These are phyloP conservation scores for Apiospora phragmitis DNA, from an alignment of 2,329 filamentous ascomycete species.

Conservation along the genomic window DNA sequence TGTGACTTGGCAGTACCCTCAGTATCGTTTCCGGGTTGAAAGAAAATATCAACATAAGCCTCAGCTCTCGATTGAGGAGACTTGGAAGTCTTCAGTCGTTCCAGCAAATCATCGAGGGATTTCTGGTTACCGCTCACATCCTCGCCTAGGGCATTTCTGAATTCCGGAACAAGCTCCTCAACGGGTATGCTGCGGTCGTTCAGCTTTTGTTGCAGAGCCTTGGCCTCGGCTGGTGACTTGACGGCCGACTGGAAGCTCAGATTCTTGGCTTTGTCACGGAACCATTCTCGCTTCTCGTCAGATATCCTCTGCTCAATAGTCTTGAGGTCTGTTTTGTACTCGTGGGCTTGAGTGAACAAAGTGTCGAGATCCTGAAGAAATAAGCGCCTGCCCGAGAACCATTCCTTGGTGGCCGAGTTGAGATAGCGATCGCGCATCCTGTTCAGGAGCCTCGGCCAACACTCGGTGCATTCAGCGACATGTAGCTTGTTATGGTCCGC, in stretches of 20 bases:
- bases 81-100: conserved; percentile 33
- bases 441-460: conserved; percentile 49
- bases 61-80: conserved; percentile 35
- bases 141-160: conserved; percentile 26
- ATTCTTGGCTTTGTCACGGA: conserved; percentile 38
- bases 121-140: conserved; percentile 22
- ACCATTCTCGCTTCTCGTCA: conserved; percentile 55
- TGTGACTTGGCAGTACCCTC: conserved; percentile 29
- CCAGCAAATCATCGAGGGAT: conserved; percentile 32
- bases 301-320: conserved; percentile 51
- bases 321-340: conserved; percentile 42
- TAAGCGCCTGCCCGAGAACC: conserved; percentile 50
- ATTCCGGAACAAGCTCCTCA: conserved; percentile 27
- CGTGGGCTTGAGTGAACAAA: conserved; percentile 49
- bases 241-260: conserved; percentile 27
- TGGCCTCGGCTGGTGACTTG: conserved; percentile 25
- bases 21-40: conserved; percentile 38
- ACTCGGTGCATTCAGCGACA: conserved; percentile 47
- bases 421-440: conserved; percentile 44
- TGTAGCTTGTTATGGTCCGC: conserved; percentile 43
- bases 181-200: conserved; percentile 27
- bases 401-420: conserved; percentile 41
- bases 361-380: conserved; percentile 52
- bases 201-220: conserved; percentile 27
- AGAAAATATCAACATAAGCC: conserved; percentile 43